Evolutionary conservation across 192 early-diverging fungal species (phyloP).

Genomic region (Podila epigama): DNA sequence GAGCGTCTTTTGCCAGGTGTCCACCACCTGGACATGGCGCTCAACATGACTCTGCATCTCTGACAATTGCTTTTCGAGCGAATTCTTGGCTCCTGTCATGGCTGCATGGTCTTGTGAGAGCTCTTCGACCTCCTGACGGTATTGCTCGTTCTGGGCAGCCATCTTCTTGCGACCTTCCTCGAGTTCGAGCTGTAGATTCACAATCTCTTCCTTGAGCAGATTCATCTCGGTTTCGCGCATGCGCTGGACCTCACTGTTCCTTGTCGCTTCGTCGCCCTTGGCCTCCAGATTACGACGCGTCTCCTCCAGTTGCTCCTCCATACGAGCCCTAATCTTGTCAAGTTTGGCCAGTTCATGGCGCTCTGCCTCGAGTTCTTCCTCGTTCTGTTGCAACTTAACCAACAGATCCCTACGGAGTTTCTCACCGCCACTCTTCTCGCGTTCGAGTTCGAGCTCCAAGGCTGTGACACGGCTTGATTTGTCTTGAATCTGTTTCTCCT

Average conservation of each 20-base stretch:
- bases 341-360: slow-evolving; percentile 27
- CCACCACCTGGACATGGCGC: slow-evolving; percentile 39
- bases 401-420: slow-evolving; percentile 27
- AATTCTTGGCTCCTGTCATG: slow-evolving; percentile 19
- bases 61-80: slow-evolving; percentile 32
- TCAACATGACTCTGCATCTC: slow-evolving; percentile 40
- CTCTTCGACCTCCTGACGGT: slow-evolving; percentile 61
- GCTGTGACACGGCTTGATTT: slow-evolving; percentile 27
- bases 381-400: slow-evolving; percentile 44
- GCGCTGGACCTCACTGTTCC: slow-evolving; percentile 62
- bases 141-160: slow-evolving; percentile 50
- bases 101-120: slow-evolving; percentile 48
- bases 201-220: slow-evolving; percentile 60
- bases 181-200: slow-evolving; percentile 51
- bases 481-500: slow-evolving; percentile 49
- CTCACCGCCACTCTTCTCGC: slow-evolving; percentile 32
- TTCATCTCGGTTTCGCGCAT: slow-evolving; percentile 67
- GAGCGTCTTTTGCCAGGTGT: slow-evolving; percentile 37
- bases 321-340: slow-evolving; percentile 42
- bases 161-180: slow-evolving; percentile 61
- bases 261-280: slow-evolving; percentile 66
- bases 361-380: slow-evolving; percentile 39
- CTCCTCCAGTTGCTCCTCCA: slow-evolving; percentile 61
- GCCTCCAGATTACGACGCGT: slow-evolving; percentile 60
- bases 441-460: slow-evolving; percentile 35